phyloP scores from a whole-genome alignment of 2,329 filamentous ascomycete genomes.

The Ophiostoma pallidulum region DNA sequence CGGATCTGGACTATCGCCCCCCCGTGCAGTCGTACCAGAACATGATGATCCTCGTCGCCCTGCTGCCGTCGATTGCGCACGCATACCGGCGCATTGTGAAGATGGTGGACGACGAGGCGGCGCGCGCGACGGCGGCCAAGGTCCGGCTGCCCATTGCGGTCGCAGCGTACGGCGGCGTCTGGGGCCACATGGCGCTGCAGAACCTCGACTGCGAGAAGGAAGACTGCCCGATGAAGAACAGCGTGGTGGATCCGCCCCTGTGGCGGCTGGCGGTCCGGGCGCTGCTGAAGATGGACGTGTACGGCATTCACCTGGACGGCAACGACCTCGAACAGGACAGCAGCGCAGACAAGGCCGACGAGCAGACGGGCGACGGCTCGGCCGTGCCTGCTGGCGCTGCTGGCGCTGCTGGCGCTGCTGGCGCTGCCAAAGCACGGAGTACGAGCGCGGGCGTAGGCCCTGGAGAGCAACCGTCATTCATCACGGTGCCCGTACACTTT shows the following conservation, averaged over 20 bases:
- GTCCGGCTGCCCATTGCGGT: slow-evolving; percentile 37
- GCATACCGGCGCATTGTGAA: slow-evolving; percentile 46
- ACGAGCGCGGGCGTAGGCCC: not conserved
- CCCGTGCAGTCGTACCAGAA: slow-evolving; percentile 46
- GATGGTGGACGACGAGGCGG: slow-evolving; percentile 44
- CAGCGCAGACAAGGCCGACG: not conserved
- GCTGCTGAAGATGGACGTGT: slow-evolving; percentile 47
- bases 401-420: no score
- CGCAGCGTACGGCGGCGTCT: slow-evolving; percentile 39
- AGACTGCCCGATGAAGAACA: slow-evolving; percentile 30
- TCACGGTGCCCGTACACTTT: slow-evolving; percentile 27
- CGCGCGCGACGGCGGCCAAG: slow-evolving; percentile 32
- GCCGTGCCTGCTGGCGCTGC: no score
- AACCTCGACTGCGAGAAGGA: slow-evolving; percentile 21
- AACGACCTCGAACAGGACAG: not conserved
- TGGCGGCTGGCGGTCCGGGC: slow-evolving; percentile 47
- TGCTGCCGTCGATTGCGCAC: slow-evolving; percentile 48
- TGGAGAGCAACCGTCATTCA: not conserved
- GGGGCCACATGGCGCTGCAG: slow-evolving; percentile 28
- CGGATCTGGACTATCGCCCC: slow-evolving; percentile 26
- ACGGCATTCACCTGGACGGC: slow-evolving; percentile 33
- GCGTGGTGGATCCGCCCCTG: slow-evolving; percentile 39
- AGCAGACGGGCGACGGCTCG: not conserved
- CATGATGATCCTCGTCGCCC: slow-evolving; percentile 48
- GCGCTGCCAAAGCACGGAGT: no score